Evolutionary conservation across 2,329 filamentous ascomycete species (phyloP).

Genomic region (Apiospora pterosperma): DNA sequence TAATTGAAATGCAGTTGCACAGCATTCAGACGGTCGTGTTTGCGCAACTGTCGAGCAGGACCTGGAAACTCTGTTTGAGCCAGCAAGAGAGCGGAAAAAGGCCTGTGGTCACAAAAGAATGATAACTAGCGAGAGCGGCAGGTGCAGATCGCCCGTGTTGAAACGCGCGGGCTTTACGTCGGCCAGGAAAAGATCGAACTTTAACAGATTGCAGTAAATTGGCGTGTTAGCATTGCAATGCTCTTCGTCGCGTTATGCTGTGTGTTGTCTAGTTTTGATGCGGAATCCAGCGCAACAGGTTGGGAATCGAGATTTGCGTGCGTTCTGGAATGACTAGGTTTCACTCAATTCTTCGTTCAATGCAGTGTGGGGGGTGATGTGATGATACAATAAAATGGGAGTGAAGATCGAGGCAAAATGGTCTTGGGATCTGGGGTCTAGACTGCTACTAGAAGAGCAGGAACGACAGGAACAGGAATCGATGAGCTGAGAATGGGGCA

Average conservation of each 20-base stretch:
- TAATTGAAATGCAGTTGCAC: neutral
- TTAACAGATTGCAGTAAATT: neutral
- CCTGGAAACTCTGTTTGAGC: neutral
- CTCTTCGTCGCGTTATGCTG: neutral
- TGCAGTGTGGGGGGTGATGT: neutral
- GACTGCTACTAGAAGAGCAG: neutral
- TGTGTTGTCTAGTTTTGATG: neutral
- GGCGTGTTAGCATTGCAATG: neutral
- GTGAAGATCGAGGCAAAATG: constrained; percentile 6
- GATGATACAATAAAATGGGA: neutral
- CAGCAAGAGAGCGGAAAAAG: neutral
- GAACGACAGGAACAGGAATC: neutral
- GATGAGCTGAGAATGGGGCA: neutral
- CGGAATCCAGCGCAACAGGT: neutral
- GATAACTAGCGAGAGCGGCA: neutral
- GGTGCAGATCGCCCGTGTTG: neutral
- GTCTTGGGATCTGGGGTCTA: neutral
- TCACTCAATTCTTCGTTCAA: neutral
- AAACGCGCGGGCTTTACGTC: neutral
- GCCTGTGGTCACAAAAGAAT: neutral
- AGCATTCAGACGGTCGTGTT: neutral
- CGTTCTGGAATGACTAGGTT: neutral
- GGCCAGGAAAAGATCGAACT: neutral
- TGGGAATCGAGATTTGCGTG: neutral
- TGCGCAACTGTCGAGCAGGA: neutral